A percentile compares a stretch with the other conserved stretches of the same genome.
phyloP scores from a whole-genome alignment of 805 yeast genomes.

The Cyberlindnera mycetangii region DNA sequence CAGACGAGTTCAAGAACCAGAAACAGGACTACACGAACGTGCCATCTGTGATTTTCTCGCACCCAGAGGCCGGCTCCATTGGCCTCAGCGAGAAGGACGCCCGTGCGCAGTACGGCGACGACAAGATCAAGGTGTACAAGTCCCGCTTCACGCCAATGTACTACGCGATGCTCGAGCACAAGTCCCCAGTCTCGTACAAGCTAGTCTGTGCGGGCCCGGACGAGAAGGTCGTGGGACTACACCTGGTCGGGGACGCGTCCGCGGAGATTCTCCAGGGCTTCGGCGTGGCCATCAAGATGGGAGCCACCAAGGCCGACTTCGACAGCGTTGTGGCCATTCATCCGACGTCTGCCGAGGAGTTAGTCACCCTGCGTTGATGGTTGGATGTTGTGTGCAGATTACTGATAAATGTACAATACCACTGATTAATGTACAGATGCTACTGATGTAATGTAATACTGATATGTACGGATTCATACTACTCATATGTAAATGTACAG shows the following conservation, averaged over 20 bases:
- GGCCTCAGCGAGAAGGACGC: constrained; percentile 86
- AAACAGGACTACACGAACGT: constrained; percentile 84
- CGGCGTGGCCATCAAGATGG: constrained; percentile 98
- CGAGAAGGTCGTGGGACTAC: constrained; percentile 95
- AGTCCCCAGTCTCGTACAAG: constrained; percentile 87
- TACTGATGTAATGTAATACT: too few species aligned
- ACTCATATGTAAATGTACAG: too few species aligned
- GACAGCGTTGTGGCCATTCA: constrained; percentile 97
- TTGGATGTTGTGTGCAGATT: background rate
- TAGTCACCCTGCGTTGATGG: constrained; percentile 60
- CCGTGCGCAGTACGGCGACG: constrained; percentile 70
- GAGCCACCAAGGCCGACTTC: constrained; percentile 95
- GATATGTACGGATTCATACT: too few species aligned
- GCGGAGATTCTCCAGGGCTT: constrained; percentile 97
- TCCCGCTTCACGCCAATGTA: constrained; percentile 89
- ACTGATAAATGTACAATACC: too few species aligned
- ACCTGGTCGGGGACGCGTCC: constrained; percentile 85
- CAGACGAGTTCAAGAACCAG: constrained; percentile 61
- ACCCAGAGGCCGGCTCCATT: constrained; percentile 95
- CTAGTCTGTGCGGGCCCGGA: constrained; percentile 72
- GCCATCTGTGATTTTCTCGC: constrained; percentile 96
- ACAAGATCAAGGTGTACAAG: constrained; percentile 74
- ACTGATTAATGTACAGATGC: too few species aligned
- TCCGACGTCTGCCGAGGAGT: constrained; percentile 97
- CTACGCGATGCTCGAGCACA: constrained; percentile 76